These are phyloP conservation scores for Urochloa ruziziensis DNA, from an alignment of 176 grass and related monocot species.

Conservation along the genomic window DNA sequence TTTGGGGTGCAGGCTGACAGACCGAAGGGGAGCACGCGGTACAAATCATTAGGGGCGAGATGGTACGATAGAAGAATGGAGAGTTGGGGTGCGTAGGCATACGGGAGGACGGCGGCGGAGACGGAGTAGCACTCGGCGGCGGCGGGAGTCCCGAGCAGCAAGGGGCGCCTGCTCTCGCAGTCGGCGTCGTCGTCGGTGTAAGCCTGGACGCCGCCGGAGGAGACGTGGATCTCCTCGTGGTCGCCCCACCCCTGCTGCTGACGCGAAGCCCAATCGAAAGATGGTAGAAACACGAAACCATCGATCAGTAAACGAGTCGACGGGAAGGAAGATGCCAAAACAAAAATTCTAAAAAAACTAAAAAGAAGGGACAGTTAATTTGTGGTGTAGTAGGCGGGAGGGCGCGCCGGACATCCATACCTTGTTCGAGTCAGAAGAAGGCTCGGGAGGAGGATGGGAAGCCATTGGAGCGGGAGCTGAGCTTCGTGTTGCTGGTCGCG, in stretches of 20 bases:
- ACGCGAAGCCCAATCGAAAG: neutral
- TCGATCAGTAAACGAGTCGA: neutral
- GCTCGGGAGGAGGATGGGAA: neutral
- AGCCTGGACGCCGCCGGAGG: slow-evolving; percentile 12
- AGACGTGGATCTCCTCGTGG: slow-evolving; percentile 26
- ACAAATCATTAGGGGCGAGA: neutral
- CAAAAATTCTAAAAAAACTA: neutral
- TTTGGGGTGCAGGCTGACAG: neutral
- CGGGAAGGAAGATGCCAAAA: neutral
- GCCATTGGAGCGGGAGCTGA: neutral
- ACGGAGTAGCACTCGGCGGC: slow-evolving; percentile 54
- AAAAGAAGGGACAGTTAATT: neutral
- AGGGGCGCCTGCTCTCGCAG: slow-evolving; percentile 32
- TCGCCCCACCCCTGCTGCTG: neutral
- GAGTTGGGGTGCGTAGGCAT: neutral
- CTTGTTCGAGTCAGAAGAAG: neutral
- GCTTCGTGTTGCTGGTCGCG: neutral
- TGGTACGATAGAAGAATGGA: neutral
- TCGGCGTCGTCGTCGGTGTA: neutral
- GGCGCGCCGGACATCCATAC: neutral
- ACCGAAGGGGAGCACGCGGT: neutral
- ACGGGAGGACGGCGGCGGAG: slow-evolving; percentile 60
- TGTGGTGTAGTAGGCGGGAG: neutral
- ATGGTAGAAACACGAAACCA: neutral
- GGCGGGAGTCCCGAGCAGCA: slow-evolving; percentile 27